Conservation (phyloP, 2,329 filamentous ascomycete genomes). For the Endothia cerciana region DNA sequence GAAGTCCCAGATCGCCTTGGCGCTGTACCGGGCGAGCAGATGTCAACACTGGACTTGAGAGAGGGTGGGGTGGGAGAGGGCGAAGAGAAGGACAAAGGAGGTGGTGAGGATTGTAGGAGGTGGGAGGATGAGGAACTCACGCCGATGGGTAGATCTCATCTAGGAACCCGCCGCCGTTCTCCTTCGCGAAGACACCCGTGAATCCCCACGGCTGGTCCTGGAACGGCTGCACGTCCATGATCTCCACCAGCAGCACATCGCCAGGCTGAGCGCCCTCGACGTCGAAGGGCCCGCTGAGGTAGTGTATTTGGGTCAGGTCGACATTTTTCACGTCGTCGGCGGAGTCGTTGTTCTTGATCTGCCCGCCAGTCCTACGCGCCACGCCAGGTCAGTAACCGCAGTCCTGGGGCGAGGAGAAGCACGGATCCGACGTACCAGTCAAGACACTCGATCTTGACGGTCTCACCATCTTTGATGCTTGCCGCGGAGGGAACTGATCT, state of each 20-base stretch:
- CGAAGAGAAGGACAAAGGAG: neutral
- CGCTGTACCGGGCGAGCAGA: constrained; percentile 34
- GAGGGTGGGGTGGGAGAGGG: neutral
- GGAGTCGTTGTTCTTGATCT: constrained; percentile 86
- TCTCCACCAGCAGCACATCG: constrained; percentile 84
- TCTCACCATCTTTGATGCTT: constrained; percentile 79
- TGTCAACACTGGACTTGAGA: neutral
- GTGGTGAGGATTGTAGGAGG: neutral
- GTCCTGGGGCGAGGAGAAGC: neutral
- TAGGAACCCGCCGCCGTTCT: constrained; percentile 87
- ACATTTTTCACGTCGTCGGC: constrained; percentile 88
- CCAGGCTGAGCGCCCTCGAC: constrained; percentile 83
- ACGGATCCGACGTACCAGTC: constrained; percentile 63
- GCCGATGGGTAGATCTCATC: constrained; percentile 86
- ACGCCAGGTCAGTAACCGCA: constrained; percentile 3
- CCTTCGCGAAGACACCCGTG: constrained; percentile 77
- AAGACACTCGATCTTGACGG: constrained; percentile 90
- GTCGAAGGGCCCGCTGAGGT: constrained; percentile 87
- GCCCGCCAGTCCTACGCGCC: constrained; percentile 65
- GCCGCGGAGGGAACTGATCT: constrained; percentile 70
- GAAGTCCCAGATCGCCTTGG: constrained; percentile 64
- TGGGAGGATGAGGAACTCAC: constrained; percentile 49
- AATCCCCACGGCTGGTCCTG: constrained; percentile 89
- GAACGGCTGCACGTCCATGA: constrained; percentile 90
- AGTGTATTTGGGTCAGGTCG: constrained; percentile 83